Evolutionary conservation across 805 yeast genomes (phyloP), one percentile per base, ranked within the genome.

Genomic region (Saccharomyces mikatae): DNA sequence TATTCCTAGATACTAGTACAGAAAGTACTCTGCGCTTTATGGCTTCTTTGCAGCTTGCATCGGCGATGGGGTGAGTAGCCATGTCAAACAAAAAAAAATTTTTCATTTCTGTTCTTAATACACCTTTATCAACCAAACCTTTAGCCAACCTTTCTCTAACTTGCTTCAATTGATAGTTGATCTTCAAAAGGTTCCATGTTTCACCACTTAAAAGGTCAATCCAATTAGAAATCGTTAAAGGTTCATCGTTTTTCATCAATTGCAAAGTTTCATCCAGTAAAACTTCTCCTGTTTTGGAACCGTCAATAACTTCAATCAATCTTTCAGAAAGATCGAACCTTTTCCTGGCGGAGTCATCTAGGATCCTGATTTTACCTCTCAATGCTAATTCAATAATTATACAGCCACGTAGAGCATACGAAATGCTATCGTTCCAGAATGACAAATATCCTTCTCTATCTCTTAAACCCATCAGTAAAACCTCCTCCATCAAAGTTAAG

Each of bases 41-140:
- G 53, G 84, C 83, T 61, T 89, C 96, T 72, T 94, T 94, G 50
- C 96, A 84, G 59, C 82, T 75, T 47, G 86, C 79, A 71, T 94
- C 99, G 31, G 91, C 86, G 13, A 94, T 81, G 6, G 99, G 99
- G 71, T 95, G 99, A 8, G 99, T 94, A 30, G 99, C 96, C 97
- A 94, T 94, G 71, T 94, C 99, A 64, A 94, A 94, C 52, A 94
- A 75, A 65, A 94, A 82, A 69, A 94, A 94, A 74, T 89, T 94
- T 69, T 91, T 89, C 71, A 96, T 83, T 72, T 94, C 99, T 6
- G 99, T 94, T 74, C 97, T 84, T 65, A 95, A 79, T 48, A 94
- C 85, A 24, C 99, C 98, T 74, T 94, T 94, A 71, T 94, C 99
- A 41, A 95, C 99, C 52, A 94, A 77, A 0, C 99, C 99, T 72